Evolutionary conservation across 345 rosid genomes (phyloP), one percentile per base, ranked within the genome.

Genomic region (Camelina neglecta): DNA sequence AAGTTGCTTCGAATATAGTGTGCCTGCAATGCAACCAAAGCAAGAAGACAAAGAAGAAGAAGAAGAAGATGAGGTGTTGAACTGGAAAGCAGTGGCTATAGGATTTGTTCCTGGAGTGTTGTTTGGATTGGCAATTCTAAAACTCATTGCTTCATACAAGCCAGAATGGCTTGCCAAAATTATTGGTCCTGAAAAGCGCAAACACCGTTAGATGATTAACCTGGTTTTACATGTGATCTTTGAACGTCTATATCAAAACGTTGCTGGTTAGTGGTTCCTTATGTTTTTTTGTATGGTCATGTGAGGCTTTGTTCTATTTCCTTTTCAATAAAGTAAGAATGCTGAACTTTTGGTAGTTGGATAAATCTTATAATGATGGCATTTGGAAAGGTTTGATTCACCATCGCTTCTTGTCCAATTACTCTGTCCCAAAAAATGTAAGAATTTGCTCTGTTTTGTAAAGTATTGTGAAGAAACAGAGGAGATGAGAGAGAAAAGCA

Each of bases 81-180:
- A 33, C 39, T 57, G 78, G 78, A 74, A 50, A 65, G 72, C 51
- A 56, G 42, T 36, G 11, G 72, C 5, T 0, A 47, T 47, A 57
- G 66, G 41, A 16, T 74, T 47, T 57, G 35, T 1, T 1, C 33
- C 31, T n/a, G 72, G 59, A 65, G 2, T 74, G 39, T 21, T 74
- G 41, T 18, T 74, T 45, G 77, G 77, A 44, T 55, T 74, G 49
- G 39, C 41, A 56, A 23, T 74, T 44, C 58, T 53, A 71, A 6
- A 73, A 5, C 18, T 26, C 29, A 33, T 55, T 44, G 39, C 71
- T 31, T 64, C 18, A 54, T 55, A 45, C 65, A 73, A 42, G 29
- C 47, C 16, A 0, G 9, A 53, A 54, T 53, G 55, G 47, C 2
- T 61, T 2, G 60, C 7, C 26, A 50, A 48, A 15, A 62, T 72